phyloP scores from a whole-genome alignment of 805 yeast genomes.

The Danielia oregonensis region DNA sequence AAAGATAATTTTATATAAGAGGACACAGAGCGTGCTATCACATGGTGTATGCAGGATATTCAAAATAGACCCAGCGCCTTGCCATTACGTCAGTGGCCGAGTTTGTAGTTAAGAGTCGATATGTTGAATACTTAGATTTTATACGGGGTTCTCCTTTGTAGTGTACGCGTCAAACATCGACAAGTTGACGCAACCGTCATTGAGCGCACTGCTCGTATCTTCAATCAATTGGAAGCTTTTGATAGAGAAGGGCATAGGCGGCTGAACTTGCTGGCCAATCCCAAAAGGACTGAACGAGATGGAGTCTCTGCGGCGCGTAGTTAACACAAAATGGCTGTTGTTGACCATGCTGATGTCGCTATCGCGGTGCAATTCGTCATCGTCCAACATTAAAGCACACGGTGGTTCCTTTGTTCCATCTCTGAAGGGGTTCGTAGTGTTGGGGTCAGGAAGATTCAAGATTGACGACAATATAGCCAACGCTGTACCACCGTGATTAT shows the following conservation, averaged over 20 bases:
- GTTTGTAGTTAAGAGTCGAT: too few relatives aligned
- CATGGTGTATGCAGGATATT: too few relatives aligned
- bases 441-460: constrained; percentile 30
- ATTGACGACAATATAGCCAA: constrained; percentile 12
- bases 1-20: too few relatives aligned
- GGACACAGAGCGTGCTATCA: too few relatives aligned
- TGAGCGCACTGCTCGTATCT: constrained; percentile 33
- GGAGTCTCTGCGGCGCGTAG: constrained; percentile 10
- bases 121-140: too few relatives aligned
- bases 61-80: too few relatives aligned
- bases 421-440: constrained; percentile 18
- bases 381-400: constrained; percentile 20
- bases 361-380: constrained; percentile 26
- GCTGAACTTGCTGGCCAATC: constrained; percentile 6
- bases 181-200: constrained; percentile 40
- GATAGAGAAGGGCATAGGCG: constrained; percentile 21
- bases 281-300: constrained; percentile 13
- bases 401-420: constrained; percentile 7
- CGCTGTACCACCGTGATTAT: background rate
- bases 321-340: constrained; percentile 22
- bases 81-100: too few relatives aligned
- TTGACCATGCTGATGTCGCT: constrained; percentile 34
- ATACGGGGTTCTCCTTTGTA: constrained; percentile 40
- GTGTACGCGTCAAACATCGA: constrained; percentile 40
- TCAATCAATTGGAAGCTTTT: constrained; percentile 38